Conservation (phyloP, 176 grass and related monocot genomes). For the Lolium multiflorum region DNA sequence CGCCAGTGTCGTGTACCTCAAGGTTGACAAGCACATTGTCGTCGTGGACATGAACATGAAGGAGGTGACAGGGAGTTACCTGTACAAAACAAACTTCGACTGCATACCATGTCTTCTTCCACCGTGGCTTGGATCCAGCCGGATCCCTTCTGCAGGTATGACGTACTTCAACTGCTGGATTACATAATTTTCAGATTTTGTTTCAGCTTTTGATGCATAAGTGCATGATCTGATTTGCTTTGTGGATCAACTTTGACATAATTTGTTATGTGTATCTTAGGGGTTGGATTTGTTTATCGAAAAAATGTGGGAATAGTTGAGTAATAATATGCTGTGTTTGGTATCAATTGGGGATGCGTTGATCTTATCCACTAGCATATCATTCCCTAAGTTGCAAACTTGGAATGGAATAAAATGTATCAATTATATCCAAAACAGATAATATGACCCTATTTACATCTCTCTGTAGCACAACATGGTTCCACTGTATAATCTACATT, state of each 20-base stretch:
- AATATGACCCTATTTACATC: no score
- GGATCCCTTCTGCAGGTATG: not conserved
- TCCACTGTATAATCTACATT: no score
- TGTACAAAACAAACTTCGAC: not conserved
- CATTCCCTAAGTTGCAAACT: not conserved
- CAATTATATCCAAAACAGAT: no score
- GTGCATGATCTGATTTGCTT: not conserved
- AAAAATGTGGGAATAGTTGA: conserved; percentile 2
- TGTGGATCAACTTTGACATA: not conserved
- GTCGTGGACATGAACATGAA: conserved; percentile 36
- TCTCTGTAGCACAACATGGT: no score
- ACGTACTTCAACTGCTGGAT: not conserved
- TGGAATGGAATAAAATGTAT: not conserved
- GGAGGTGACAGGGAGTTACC: not conserved
- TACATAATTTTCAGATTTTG: not conserved
- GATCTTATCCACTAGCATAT: not conserved
- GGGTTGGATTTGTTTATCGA: not conserved
- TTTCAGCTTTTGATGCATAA: not conserved
- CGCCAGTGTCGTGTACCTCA: conserved; percentile 29
- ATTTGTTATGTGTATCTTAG: not conserved
- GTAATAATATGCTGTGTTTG: not conserved
- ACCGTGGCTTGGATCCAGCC: conserved; percentile 35
- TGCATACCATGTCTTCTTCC: conserved; percentile 21
- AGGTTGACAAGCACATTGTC: not conserved
- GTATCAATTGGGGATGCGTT: not conserved